Conservation (phyloP, 108 stramenopile species). For the Aurantiochytrium sp. region DNA sequence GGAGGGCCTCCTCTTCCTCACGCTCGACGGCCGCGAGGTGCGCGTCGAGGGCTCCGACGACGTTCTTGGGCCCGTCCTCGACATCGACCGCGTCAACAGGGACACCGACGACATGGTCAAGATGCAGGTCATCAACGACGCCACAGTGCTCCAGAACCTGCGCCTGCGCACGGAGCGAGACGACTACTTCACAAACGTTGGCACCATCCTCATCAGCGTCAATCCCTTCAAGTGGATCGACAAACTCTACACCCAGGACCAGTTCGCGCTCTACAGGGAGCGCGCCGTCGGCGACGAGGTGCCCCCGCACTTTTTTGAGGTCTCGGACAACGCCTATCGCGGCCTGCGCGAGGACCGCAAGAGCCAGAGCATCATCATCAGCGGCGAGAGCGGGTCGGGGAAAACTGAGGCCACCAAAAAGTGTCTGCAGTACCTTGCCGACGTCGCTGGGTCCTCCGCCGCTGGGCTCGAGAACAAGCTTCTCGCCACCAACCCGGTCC, state of each 20-base stretch:
- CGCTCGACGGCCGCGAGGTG: neutral
- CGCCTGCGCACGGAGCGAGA: neutral
- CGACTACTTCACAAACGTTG: constrained; percentile 35
- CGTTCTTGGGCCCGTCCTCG: neutral
- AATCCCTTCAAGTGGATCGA: constrained; percentile 45
- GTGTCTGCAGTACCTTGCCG: constrained; percentile 63
- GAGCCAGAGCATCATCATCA: constrained; percentile 61
- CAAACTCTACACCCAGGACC: neutral
- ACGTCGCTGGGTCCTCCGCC: constrained; percentile 45
- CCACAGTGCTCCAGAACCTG: constrained; percentile 33
- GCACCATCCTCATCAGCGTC: constrained; percentile 45
- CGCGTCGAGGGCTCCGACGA: neutral
- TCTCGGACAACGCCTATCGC: constrained; percentile 71
- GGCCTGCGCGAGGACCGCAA: constrained; percentile 49
- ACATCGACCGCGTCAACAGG: neutral
- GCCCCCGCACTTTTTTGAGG: constrained; percentile 70
- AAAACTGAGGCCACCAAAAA: constrained; percentile 69
- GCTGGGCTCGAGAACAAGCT: constrained; percentile 77
- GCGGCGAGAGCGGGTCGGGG: constrained; percentile 63
- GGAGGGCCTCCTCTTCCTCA: neutral
- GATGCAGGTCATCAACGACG: constrained; percentile 34
- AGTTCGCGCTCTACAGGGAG: neutral
- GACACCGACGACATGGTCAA: constrained; percentile 37
- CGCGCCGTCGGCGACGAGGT: neutral
- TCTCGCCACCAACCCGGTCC: constrained; percentile 92